A percentile compares a stretch with the other conserved stretches of the same genome.
Evolutionary conservation across 1,284 basidiomycete genomes (phyloP).

Genomic region (Ustilago esculenta): DNA sequence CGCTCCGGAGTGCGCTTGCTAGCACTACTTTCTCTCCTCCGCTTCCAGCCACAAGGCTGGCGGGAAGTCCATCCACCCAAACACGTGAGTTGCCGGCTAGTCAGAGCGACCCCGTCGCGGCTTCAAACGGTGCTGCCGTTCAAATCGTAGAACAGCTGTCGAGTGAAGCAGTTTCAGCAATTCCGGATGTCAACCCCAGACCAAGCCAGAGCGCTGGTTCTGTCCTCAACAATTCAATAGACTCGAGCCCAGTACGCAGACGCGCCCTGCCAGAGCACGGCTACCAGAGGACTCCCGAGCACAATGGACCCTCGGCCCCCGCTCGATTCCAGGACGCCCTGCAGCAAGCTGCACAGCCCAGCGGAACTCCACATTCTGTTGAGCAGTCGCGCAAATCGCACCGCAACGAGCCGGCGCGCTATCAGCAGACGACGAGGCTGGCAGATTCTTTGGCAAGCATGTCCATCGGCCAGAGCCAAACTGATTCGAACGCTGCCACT

Average conservation of each 20-base stretch:
- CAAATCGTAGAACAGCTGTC: not conserved
- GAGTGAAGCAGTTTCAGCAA: not conserved
- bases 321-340: conserved; percentile 28
- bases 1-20: conserved; percentile 34
- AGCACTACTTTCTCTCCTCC: conserved; percentile 44
- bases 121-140: not conserved
- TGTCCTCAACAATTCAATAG: conserved; percentile 4
- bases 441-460: conserved; percentile 24
- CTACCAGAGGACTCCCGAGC: not conserved
- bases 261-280: not conserved
- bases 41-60: conserved; percentile 20
- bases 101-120: conserved; percentile 37
- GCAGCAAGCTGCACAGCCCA: not conserved
- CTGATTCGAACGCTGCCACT: not conserved
- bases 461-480: conserved; percentile 6
- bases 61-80: conserved; percentile 6
- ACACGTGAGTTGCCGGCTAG: conserved; percentile 23
- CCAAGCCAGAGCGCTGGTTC: conserved; percentile 34
- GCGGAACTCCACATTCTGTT: not conserved
- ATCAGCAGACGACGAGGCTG: conserved; percentile 17
- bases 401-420: conserved; percentile 25
- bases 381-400: not conserved
- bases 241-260: conserved; percentile 2
- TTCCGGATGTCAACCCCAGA: not conserved
- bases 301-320: conserved; percentile 6